Evolutionary conservation across 2,329 filamentous ascomycete genomes (phyloP).

Genomic region (Sclerotinia subarctica): DNA sequence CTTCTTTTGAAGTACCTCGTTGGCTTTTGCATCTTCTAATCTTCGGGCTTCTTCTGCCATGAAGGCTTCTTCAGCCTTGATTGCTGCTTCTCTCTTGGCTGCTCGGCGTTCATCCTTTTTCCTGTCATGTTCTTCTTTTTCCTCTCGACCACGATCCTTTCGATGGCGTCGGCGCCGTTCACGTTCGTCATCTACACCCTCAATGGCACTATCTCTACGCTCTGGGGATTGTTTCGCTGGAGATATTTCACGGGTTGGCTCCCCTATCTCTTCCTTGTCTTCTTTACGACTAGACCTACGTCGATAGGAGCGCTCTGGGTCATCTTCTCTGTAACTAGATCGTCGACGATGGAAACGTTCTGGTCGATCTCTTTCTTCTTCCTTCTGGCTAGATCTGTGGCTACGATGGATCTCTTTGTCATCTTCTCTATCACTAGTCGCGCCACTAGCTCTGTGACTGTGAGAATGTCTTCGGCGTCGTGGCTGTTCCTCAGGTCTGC

Average conservation of each 20-base stretch:
- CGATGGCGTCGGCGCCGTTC: slow-evolving; percentile 25
- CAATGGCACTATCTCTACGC: slow-evolving; percentile 36
- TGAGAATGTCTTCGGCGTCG: slow-evolving; percentile 20
- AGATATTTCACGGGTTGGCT: slow-evolving; percentile 5
- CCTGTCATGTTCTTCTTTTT: slow-evolving; percentile 36
- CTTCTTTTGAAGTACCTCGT: neutral
- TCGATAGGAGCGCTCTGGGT: slow-evolving; percentile 2
- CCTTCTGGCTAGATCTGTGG: slow-evolving; percentile 7
- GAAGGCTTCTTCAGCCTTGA: slow-evolving; percentile 10
- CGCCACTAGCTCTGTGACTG: neutral
- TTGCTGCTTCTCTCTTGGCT: slow-evolving; percentile 21
- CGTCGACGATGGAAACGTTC: slow-evolving; percentile 10
- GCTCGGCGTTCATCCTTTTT: slow-evolving; percentile 33
- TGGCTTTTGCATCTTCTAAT: slow-evolving; percentile 8
- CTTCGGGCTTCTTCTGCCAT: neutral
- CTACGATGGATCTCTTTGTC: slow-evolving; percentile 9
- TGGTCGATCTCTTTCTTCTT: neutral
- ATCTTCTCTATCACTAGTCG: slow-evolving; percentile 7
- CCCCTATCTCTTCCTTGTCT: slow-evolving; percentile 10
- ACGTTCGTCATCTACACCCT: slow-evolving; percentile 28
- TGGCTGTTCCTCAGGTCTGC: slow-evolving; percentile 15
- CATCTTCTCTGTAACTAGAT: slow-evolving; percentile 3
- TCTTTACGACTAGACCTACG: slow-evolving; percentile 2
- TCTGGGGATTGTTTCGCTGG: slow-evolving; percentile 22
- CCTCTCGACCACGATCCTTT: slow-evolving; percentile 34